Percentiles rank a stretch among this genome's conserved stretches.
Evolutionary conservation across 257 asterid species (phyloP).

Genomic region (Haberlea rhodopensis): DNA sequence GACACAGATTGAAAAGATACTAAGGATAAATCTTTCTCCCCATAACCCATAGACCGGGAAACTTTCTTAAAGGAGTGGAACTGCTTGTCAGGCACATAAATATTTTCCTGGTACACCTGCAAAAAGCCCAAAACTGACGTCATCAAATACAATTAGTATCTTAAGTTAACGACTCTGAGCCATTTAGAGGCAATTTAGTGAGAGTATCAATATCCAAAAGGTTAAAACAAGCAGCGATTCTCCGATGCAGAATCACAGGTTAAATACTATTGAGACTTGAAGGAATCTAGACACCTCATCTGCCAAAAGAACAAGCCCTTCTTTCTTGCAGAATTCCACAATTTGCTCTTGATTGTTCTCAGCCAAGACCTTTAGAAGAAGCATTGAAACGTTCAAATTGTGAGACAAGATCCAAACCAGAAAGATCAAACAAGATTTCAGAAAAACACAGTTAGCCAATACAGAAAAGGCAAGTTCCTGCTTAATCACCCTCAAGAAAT

Average conservation of each 20-base stretch:
- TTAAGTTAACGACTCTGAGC: constrained; percentile 4
- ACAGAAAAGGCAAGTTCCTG: neutral
- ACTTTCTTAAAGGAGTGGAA: constrained; percentile 92
- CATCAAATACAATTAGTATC: constrained; percentile 6
- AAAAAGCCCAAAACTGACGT: constrained; percentile 8
- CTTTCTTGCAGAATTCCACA: constrained; percentile 93
- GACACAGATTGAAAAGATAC: constrained; percentile 96
- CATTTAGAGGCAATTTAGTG: neutral
- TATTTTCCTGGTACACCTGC: constrained; percentile 93
- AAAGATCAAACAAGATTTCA: neutral
- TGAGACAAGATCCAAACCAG: neutral
- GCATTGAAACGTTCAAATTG: constrained; percentile 19
- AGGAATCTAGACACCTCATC: constrained; percentile 66
- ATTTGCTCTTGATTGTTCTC: constrained; percentile 71
- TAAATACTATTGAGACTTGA: neutral
- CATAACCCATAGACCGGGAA: constrained; percentile 76
- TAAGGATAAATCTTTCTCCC: constrained; percentile 72
- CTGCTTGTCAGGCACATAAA: constrained; percentile 90
- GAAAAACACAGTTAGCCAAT: neutral
- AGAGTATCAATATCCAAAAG: constrained; percentile 3
- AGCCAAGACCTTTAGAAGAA: constrained; percentile 45
- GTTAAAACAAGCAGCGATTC: neutral
- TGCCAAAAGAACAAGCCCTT: constrained; percentile 97
- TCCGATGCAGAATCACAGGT: constrained; percentile 4
- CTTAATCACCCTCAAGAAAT: neutral